These are phyloP conservation scores for Pseudogymnoascus sp. DNA, from an alignment of 2,329 filamentous ascomycete genomes.

Conservation along the genomic window DNA sequence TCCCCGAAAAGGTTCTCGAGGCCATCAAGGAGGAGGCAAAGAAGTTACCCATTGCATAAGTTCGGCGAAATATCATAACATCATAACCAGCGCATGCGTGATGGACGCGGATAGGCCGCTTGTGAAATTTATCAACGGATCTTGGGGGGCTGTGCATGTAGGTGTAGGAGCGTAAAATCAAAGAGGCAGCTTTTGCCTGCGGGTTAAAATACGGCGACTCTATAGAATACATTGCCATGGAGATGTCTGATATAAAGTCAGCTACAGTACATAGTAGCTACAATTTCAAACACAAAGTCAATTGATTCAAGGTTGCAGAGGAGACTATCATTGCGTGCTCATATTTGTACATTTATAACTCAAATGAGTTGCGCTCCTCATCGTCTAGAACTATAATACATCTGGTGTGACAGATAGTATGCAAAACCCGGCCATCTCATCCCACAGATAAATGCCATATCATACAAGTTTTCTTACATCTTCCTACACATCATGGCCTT, in stretches of 20 bases:
- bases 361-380: slow-evolving; percentile 1
- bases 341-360: slow-evolving; percentile 6
- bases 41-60: neutral
- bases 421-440: neutral
- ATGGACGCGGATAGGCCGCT: neutral
- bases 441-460: neutral
- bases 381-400: slow-evolving; percentile 7
- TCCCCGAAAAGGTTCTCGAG: neutral
- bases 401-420: slow-evolving; percentile 4
- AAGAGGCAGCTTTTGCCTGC: neutral
- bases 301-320: neutral
- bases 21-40: slow-evolving; percentile 8
- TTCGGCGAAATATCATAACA: slow-evolving; percentile 8
- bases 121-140: slow-evolving; percentile 6
- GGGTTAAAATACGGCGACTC: slow-evolving; percentile 1
- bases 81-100: slow-evolving; percentile 1
- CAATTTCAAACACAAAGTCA: neutral
- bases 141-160: neutral
- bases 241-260: neutral
- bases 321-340: neutral
- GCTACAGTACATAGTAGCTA: neutral
- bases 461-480: slow-evolving; percentile 9
- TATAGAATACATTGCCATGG: neutral
- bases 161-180: slow-evolving; percentile 3
- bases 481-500: neutral